Conservation (phyloP, 768 basidiomycete genomes). For the Tephrocybe rancida region DNA sequence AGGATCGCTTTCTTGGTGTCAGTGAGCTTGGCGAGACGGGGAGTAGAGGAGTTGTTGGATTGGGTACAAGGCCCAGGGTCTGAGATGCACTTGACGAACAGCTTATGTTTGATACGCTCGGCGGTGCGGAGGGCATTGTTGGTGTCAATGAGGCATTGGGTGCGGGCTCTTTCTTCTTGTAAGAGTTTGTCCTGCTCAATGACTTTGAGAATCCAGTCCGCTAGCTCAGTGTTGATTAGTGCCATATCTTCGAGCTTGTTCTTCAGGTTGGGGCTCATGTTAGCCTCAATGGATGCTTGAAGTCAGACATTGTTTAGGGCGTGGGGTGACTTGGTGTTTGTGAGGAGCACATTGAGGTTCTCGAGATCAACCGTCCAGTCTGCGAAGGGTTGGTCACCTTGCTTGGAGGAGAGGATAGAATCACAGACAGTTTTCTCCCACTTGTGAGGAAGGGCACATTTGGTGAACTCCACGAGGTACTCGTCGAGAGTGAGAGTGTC, state of each 20-base stretch:
- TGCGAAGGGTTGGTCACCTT: not conserved
- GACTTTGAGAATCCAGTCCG: conserved; percentile 1
- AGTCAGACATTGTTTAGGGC: no score
- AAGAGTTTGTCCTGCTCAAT: not conserved
- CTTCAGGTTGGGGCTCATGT: no score
- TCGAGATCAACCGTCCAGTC: not conserved
- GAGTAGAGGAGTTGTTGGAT: no score
- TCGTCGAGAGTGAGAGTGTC: not conserved
- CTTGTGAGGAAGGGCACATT: not conserved
- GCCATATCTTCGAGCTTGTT: not conserved
- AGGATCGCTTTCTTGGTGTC: conserved; percentile 11
- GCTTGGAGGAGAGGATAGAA: not conserved
- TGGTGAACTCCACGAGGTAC: conserved; percentile 11
- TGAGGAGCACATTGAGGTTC: not conserved
- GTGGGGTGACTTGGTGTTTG: not conserved
- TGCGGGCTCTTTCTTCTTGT: not conserved
- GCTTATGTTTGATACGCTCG: not conserved
- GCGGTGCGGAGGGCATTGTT: not conserved
- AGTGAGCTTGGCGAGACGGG: conserved; percentile 5
- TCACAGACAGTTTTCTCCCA: not conserved
- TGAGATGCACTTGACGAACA: not conserved
- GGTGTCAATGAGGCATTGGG: not conserved
- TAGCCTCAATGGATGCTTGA: no score
- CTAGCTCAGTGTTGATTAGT: not conserved
- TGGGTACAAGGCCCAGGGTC: no score